Base-by-base conservation (phyloP, 306 rosid genomes). In the Psophocarpus tetragonolobus region DNA sequence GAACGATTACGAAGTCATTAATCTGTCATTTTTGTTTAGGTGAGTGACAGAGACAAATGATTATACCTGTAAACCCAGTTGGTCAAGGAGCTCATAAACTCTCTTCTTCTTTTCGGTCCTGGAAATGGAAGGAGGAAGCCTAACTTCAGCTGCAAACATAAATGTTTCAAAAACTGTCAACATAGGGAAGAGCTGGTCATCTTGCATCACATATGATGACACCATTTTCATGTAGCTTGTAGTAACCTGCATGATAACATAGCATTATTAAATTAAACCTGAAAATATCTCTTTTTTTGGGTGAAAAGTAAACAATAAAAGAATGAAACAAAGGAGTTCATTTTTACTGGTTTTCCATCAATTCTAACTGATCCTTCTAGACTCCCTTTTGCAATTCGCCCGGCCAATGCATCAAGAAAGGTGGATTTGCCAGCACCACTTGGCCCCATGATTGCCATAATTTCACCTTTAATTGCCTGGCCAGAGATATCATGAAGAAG, bases 361-460 rank as follows among this genome's bases (percentile, higher is more conserved):
- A 94, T 79, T 77, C 85, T 81, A 80, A 94, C 96, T 5, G 97
- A 89, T 73, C 98, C 98, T 86, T 86, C 71, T 1, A 94, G 88
- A 70, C 96, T 94, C 63, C 98, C 98, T 73, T 87, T 86, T 0
- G 94, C 94, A 76, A 94, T 94, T 29, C 94, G 81, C 0, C 94
- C 94, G 0, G 97, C 97, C 88, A 94, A 84, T 68, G 96, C 96
- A 78, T 91, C 98, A 1, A 91, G 98, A 80, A 91, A 90, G 1
- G 98, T 94, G n/a, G 98, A 91, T 85, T 94, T 94, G 2, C 98
- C 98, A 12, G 98, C 98, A 71, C 98, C 98, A 85, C 98, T 94
- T 3, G 97, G 98, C 44, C 96, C 98, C 76, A 94, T 81, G 85
- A 94, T 90, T 18, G 98, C 98, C 96, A 90, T 86, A 44, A 94